Percentiles rank a stretch among this genome's conserved stretches.
Evolutionary conservation across 2,329 filamentous ascomycete species (phyloP).

Genomic region (Sclerotinia nivalis): DNA sequence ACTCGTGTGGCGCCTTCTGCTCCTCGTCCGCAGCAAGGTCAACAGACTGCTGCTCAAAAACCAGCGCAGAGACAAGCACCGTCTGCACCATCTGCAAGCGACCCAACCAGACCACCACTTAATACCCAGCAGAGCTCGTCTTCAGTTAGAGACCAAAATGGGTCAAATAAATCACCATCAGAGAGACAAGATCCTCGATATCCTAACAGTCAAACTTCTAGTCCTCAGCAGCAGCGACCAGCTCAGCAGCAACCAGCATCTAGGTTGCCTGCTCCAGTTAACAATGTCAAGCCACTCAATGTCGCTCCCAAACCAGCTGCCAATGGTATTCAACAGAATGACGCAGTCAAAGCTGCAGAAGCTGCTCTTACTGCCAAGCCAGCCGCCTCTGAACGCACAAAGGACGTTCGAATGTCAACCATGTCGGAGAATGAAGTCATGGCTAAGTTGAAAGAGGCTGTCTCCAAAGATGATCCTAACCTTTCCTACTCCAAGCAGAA

Average conservation of each 20-base stretch:
- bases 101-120: constrained; percentile 48
- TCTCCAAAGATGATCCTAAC: constrained; percentile 92
- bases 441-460: constrained; percentile 89
- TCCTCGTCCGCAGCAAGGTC: constrained; percentile 55
- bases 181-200: constrained; percentile 39
- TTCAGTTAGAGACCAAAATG: constrained; percentile 43
- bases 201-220: constrained; percentile 49
- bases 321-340: constrained; percentile 49
- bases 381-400: constrained; percentile 68
- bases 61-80: constrained; percentile 74
- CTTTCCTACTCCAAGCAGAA: constrained; percentile 98
- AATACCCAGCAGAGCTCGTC: constrained; percentile 53
- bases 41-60: constrained; percentile 51
- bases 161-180: constrained; percentile 42
- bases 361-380: constrained; percentile 85
- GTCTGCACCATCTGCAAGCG: constrained; percentile 59
- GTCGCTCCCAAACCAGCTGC: constrained; percentile 65
- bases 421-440: constrained; percentile 98
- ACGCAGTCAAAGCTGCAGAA: constrained; percentile 86
- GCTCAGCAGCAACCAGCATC: constrained; percentile 49
- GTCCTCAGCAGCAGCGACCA: constrained; percentile 46
- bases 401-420: constrained; percentile 96
- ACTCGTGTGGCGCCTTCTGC: constrained; percentile 80
- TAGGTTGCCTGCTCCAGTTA: constrained; percentile 55
- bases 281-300: constrained; percentile 72